Conservation (phyloP, 73 alveolate species). For the Symbiodinium natans region DNA sequence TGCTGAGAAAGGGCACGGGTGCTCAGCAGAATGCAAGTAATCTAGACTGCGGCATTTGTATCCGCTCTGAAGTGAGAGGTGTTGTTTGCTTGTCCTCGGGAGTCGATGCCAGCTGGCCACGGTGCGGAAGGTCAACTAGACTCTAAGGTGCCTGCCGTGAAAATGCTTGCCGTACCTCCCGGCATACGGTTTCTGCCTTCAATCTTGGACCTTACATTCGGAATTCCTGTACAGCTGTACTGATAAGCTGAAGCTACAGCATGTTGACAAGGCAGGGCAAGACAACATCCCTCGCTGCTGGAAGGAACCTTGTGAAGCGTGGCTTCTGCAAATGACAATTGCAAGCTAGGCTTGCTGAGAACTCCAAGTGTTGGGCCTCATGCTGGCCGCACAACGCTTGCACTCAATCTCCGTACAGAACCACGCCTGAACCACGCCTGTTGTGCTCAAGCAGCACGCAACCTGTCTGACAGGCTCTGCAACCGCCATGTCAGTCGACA, state of each 20-base stretch:
- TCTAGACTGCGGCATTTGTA: neutral
- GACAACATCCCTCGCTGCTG: neutral
- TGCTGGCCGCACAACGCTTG: neutral
- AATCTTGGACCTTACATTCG: neutral
- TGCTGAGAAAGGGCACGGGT: no score
- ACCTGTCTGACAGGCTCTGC: neutral
- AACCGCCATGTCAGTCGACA: neutral
- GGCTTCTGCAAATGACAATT: neutral
- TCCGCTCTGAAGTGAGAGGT: neutral
- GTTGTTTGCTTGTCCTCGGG: neutral
- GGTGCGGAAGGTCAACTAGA: neutral
- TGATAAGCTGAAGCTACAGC: neutral
- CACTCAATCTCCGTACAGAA: neutral
- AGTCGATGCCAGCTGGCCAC: neutral
- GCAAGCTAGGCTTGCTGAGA: neutral
- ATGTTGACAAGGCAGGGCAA: neutral
- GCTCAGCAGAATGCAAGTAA: neutral
- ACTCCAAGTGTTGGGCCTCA: neutral
- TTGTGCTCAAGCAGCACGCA: neutral
- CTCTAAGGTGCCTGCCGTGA: neutral
- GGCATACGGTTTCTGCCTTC: neutral
- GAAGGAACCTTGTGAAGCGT: neutral
- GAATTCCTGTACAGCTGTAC: neutral
- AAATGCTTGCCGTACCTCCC: neutral
- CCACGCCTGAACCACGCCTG: neutral